A percentile compares a stretch with the other conserved stretches of the same genome.
Conservation (phyloP, 768 basidiomycete species). For the Dictyophora rubrovolvata region DNA sequence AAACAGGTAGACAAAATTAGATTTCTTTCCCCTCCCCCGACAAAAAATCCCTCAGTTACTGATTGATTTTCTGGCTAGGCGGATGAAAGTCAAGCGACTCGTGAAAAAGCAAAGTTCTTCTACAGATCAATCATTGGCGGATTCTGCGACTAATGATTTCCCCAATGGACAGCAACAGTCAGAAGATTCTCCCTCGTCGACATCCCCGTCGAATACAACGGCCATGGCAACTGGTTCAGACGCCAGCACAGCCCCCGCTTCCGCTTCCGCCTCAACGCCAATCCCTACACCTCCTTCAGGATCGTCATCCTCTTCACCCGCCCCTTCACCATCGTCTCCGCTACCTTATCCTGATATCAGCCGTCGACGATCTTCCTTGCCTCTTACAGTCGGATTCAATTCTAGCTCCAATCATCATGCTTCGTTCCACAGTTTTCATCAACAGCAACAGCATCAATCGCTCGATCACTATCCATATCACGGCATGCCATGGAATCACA, state of each 20-base stretch:
- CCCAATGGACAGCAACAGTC: not conserved
- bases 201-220: not conserved
- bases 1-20: slow-evolving; percentile 46
- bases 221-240: not conserved
- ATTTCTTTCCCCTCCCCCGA: slow-evolving; percentile 6
- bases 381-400: slow-evolving; percentile 32
- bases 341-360: slow-evolving; percentile 25
- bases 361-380: slow-evolving; percentile 25
- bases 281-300: slow-evolving; percentile 35
- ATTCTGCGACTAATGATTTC: not conserved
- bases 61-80: slow-evolving; percentile 29
- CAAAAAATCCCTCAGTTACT: slow-evolving; percentile 4
- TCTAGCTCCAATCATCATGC: slow-evolving; percentile 37
- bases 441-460: slow-evolving; percentile 14
- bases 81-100: slow-evolving; percentile 74
- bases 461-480: not conserved
- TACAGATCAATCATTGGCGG: not conserved
- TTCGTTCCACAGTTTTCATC: slow-evolving; percentile 9
- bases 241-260: not conserved
- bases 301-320: slow-evolving; percentile 34
- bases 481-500: not conserved
- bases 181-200: not conserved
- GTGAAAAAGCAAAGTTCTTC: slow-evolving; percentile 34
- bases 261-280: slow-evolving; percentile 20
- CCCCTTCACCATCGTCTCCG: slow-evolving; percentile 19